Conservation (phyloP, 768 basidiomycete species). For the Suillus hirtellus region DNA sequence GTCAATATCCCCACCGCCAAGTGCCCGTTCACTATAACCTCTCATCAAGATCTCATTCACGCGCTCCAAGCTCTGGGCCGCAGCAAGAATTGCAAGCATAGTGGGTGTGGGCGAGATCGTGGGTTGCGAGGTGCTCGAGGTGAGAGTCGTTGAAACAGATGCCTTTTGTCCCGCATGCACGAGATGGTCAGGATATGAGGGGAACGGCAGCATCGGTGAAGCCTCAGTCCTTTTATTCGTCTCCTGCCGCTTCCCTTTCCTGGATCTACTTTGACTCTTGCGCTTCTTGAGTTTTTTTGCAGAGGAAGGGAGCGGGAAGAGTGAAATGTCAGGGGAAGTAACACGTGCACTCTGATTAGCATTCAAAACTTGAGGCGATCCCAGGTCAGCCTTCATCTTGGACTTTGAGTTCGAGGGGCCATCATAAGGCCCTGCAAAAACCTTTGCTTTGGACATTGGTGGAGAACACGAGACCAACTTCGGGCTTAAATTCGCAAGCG, state of each 20-base stretch:
- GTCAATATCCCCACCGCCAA: background rate
- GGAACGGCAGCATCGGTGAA: constrained; percentile 23
- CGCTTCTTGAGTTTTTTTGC: constrained; percentile 13
- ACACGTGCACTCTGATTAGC: background rate
- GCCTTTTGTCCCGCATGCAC: constrained; percentile 14
- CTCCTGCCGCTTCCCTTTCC: background rate
- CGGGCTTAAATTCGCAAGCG: background rate
- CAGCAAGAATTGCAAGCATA: constrained; percentile 22
- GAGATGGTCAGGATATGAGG: constrained; percentile 21
- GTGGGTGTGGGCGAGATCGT: constrained; percentile 25
- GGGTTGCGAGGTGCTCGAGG: constrained; percentile 12
- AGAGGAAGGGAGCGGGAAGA: constrained; percentile 23
- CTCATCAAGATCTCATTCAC: constrained; percentile 39
- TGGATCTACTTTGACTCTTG: constrained; percentile 8
- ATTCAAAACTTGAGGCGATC: background rate
- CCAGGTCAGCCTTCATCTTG: background rate
- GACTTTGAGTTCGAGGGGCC: background rate
- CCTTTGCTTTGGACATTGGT: background rate
- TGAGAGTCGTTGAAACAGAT: constrained; percentile 7
- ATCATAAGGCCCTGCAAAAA: background rate
- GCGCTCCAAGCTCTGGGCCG: constrained; percentile 26
- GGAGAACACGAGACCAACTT: background rate
- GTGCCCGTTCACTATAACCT: constrained; percentile 30
- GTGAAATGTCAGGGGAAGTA: constrained; percentile 17
- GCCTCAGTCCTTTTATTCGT: background rate